A percentile compares a stretch with the other conserved stretches of the same genome.
Conservation (phyloP, 2,329 filamentous ascomycete genomes). For the Aspergillus sp. region DNA sequence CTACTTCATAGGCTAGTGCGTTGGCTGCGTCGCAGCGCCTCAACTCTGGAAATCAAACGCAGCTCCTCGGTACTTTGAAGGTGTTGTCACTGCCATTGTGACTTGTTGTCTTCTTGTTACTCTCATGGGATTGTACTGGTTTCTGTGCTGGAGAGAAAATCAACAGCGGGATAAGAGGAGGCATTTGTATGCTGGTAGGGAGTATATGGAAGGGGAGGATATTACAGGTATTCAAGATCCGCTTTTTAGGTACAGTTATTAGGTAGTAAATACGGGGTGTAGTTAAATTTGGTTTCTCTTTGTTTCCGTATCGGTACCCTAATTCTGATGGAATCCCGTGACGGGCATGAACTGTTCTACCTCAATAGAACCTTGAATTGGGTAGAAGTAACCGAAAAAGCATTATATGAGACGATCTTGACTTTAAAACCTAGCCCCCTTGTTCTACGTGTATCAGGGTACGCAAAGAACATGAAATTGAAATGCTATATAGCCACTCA, state of each 20-base stretch:
- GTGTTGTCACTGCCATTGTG: constrained; percentile 35
- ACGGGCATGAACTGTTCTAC: too few species aligned
- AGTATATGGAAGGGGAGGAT: neutral
- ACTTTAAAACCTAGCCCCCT: too few species aligned
- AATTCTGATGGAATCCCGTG: too few species aligned
- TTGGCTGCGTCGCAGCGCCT: constrained; percentile 42
- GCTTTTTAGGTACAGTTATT: neutral
- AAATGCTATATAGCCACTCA: constrained; percentile 1
- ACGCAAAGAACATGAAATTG: neutral
- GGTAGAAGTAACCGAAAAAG: too few species aligned
- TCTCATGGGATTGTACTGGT: neutral
- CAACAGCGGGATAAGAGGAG: neutral
- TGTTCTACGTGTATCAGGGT: too few species aligned
- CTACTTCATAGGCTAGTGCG: constrained; percentile 48
- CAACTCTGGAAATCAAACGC: constrained; percentile 39
- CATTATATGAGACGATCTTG: too few species aligned
- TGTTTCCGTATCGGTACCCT: too few species aligned
- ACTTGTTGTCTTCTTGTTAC: neutral
- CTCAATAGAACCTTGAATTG: too few species aligned
- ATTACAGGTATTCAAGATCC: neutral
- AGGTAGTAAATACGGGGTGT: neutral
- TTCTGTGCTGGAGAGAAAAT: neutral
- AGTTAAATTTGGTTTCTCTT: too few species aligned
- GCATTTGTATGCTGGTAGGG: neutral
- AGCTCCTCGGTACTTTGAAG: constrained; percentile 39